phyloP scores from a whole-genome alignment of 352 stramenopile genomes.

The Globisporangium middletonii region DNA sequence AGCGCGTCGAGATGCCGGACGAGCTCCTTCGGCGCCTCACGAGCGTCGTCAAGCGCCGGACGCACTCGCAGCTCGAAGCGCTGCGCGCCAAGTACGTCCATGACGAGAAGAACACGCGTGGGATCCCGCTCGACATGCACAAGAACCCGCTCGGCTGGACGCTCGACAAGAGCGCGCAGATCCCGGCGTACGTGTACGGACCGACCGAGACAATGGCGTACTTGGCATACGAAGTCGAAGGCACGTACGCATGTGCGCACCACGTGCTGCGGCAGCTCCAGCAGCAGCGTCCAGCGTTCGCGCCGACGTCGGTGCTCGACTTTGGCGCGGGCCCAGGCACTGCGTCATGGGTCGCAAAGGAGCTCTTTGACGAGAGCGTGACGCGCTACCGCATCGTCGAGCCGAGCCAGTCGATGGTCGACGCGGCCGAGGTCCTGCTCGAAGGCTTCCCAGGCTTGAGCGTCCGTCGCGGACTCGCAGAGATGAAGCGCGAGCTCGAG shows the following conservation, averaged over 20 bases:
- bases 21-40: constrained; percentile 54
- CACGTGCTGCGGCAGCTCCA: constrained; percentile 67
- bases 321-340: constrained; percentile 74
- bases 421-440: constrained; percentile 64
- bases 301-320: constrained; percentile 63
- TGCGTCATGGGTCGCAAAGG: constrained; percentile 68
- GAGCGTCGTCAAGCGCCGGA: constrained; percentile 55
- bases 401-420: constrained; percentile 82
- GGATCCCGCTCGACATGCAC: constrained; percentile 72
- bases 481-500: constrained; percentile 75
- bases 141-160: constrained; percentile 76
- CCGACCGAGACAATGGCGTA: constrained; percentile 70
- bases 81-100: constrained; percentile 51
- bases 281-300: constrained; percentile 43
- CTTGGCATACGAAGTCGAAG: constrained; percentile 70
- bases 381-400: constrained; percentile 70
- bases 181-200: constrained; percentile 62
- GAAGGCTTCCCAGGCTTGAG: constrained; percentile 72
- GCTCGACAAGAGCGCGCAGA: constrained; percentile 57
- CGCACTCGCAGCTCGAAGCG: constrained; percentile 72
- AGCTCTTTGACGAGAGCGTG: constrained; percentile 59
- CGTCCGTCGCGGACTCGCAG: constrained; percentile 57
- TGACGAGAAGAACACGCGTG: constrained; percentile 36
- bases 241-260: constrained; percentile 58
- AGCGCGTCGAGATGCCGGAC: constrained; percentile 69